phyloP scores from a whole-genome alignment of 371 early-diverging fungal genomes.

The Choanephora cucurbitarum region DNA sequence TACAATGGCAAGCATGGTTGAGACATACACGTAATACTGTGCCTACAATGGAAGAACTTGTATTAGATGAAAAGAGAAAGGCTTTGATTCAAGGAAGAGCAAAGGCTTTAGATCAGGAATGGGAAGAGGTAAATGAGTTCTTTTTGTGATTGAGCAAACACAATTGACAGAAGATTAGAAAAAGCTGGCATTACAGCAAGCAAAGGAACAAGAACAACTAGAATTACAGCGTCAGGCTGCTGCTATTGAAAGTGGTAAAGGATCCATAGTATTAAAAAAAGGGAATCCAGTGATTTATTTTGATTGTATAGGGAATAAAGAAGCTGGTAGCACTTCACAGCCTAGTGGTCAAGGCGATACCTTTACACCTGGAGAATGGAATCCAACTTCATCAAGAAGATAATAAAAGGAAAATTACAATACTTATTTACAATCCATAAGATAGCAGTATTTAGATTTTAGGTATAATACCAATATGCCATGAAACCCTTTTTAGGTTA shows the following conservation, averaged over 20 bases:
- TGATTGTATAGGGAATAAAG: background rate
- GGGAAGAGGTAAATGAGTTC: constrained; percentile 28
- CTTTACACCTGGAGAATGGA: constrained; percentile 47
- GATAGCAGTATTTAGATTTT: constrained; percentile 20
- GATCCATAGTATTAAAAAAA: too few species aligned
- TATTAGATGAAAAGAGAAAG: constrained; percentile 35
- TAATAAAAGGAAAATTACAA: background rate
- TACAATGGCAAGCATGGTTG: constrained; percentile 79
- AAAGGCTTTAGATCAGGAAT: constrained; percentile 29
- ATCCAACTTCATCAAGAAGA: constrained; percentile 13
- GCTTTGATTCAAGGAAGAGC: constrained; percentile 57
- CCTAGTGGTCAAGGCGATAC: constrained; percentile 45
- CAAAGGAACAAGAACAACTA: constrained; percentile 12
- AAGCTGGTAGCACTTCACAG: constrained; percentile 14
- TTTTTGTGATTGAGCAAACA: too few species aligned
- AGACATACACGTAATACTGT: constrained; percentile 62
- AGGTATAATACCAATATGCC: constrained; percentile 54
- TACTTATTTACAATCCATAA: too few species aligned
- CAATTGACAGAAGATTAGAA: too few species aligned
- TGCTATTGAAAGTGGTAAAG: constrained; percentile 14
- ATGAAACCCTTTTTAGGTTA: constrained; percentile 21
- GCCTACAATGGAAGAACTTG: constrained; percentile 56
- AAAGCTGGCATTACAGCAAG: constrained; percentile 23
- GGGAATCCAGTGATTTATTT: too few species aligned
- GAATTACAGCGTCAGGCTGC: constrained; percentile 8